These are phyloP conservation scores for Pseudogymnoascus sp. DNA, from an alignment of 2,329 filamentous ascomycete species.

Conservation along the genomic window DNA sequence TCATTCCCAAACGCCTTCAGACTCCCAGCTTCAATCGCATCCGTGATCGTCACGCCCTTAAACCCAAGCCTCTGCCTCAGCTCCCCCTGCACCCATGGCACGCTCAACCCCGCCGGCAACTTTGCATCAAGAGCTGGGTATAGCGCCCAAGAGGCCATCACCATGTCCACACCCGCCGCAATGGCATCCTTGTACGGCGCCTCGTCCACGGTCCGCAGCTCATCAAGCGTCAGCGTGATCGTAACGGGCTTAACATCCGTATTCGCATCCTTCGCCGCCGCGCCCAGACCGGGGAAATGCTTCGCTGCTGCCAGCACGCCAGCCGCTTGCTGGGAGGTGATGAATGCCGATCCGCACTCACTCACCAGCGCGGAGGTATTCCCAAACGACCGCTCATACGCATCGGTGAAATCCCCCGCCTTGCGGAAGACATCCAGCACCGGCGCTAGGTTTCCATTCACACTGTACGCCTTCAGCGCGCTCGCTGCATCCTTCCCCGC, in stretches of 20 bases:
- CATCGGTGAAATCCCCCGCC: slow-evolving; percentile 15
- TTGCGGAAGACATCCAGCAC: background rate
- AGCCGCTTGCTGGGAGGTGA: slow-evolving; percentile 20
- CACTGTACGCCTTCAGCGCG: slow-evolving; percentile 16
- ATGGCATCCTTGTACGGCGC: slow-evolving; percentile 23
- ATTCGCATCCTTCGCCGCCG: slow-evolving; percentile 21
- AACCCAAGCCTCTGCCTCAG: slow-evolving; percentile 24
- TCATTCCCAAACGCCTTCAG: slow-evolving; percentile 22
- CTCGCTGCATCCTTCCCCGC: slow-evolving; percentile 21
- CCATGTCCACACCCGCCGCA: slow-evolving; percentile 24
- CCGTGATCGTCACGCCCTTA: slow-evolving; percentile 27
- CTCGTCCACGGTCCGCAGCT: slow-evolving; percentile 24
- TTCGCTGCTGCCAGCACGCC: slow-evolving; percentile 25
- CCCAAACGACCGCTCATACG: slow-evolving; percentile 24
- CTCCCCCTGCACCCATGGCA: slow-evolving; percentile 23
- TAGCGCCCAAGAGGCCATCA: slow-evolving; percentile 29
- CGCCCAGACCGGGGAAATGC: slow-evolving; percentile 29
- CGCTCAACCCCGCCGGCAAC: slow-evolving; percentile 24
- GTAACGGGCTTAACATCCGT: slow-evolving; percentile 27
- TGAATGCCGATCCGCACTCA: slow-evolving; percentile 20
- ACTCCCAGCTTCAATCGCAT: slow-evolving; percentile 26
- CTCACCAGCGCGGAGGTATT: slow-evolving; percentile 21
- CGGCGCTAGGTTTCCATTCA: slow-evolving; percentile 15
- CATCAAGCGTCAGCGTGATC: slow-evolving; percentile 19
- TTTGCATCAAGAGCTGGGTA: slow-evolving; percentile 25